phyloP scores from a whole-genome alignment of 2,329 filamentous ascomycete species.

The Dactylellina drechsleri region DNA sequence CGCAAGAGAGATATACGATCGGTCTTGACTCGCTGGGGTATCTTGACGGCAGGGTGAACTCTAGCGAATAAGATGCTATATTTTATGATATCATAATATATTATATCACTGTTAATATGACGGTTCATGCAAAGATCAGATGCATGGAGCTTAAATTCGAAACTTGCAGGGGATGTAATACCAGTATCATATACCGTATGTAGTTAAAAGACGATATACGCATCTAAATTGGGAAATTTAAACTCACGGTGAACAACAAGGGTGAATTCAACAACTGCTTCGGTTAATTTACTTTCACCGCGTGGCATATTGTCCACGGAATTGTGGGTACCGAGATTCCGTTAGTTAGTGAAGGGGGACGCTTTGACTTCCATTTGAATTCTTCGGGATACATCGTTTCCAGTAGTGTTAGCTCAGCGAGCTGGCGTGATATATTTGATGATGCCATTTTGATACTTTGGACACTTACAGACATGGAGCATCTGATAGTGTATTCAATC shows the following conservation, averaged over 20 bases:
- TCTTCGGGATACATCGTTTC: constrained; percentile 33
- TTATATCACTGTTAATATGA: constrained; percentile 9
- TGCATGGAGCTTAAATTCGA: no score
- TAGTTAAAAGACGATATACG: no score
- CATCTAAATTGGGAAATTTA: not conserved
- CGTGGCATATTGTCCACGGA: no score
- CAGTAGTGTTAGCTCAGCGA: constrained; percentile 8
- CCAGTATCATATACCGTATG: no score
- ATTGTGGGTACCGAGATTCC: no score
- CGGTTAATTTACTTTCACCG: no score
- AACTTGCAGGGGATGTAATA: no score
- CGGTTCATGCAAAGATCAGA: not conserved
- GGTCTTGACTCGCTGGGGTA: constrained; percentile 10
- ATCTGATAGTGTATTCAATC: not conserved
- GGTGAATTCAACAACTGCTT: not conserved
- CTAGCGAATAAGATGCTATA: constrained; percentile 22
- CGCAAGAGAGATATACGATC: not conserved
- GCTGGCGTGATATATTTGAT: not conserved
- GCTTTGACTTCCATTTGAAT: constrained; percentile 17
- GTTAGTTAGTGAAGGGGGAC: not conserved
- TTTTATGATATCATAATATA: not conserved
- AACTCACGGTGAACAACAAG: not conserved
- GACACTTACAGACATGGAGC: no score
- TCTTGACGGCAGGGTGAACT: constrained; percentile 20
- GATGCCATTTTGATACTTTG: not conserved